These are phyloP conservation scores for Aspergillus terreus DNA, from an alignment of 2,329 filamentous ascomycete species.

Conservation along the genomic window DNA sequence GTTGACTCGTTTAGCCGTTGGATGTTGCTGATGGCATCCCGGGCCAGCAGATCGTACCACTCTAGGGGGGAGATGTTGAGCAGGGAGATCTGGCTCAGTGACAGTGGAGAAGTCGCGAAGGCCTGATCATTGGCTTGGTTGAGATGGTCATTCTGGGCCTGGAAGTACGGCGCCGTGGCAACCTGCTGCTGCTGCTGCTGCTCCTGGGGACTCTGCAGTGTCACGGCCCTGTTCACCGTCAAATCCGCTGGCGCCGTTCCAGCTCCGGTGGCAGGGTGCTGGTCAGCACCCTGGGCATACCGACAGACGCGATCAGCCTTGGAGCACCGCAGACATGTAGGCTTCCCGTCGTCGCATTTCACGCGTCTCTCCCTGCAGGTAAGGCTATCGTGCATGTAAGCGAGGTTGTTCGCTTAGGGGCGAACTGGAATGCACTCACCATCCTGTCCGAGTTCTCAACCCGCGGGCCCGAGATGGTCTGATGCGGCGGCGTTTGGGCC, in stretches of 20 bases:
- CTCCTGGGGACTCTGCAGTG: no score
- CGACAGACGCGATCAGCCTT: conserved; percentile 10
- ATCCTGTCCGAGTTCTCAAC: conserved; percentile 14
- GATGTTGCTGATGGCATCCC: conserved; percentile 18
- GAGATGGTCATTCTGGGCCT: neutral
- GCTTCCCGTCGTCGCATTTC: conserved; percentile 15
- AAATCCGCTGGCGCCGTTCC: neutral
- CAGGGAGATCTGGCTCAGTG: conserved; percentile 8
- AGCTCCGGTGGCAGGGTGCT: no score
- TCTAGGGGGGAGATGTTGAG: conserved; percentile 14
- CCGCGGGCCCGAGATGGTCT: conserved; percentile 14
- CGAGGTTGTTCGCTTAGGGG: conserved; percentile 2
- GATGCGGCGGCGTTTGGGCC: conserved; percentile 7
- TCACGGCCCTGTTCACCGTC: neutral
- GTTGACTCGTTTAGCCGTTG: conserved; percentile 6
- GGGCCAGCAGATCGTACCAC: conserved; percentile 20
- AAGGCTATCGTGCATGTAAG: conserved; percentile 8
- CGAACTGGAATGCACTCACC: conserved; percentile 4
- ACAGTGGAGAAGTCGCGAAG: conserved; percentile 1
- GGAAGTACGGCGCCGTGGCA: neutral
- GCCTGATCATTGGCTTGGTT: neutral
- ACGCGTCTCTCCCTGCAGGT: conserved; percentile 17
- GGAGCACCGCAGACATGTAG: conserved; percentile 9
- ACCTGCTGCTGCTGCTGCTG: neutral
- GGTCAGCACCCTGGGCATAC: conserved; percentile 4